Percentiles rank a stretch among this genome's conserved stretches.
Conservation (phyloP, 352 stramenopile genomes). For the Phytophthora pinifolia region DNA sequence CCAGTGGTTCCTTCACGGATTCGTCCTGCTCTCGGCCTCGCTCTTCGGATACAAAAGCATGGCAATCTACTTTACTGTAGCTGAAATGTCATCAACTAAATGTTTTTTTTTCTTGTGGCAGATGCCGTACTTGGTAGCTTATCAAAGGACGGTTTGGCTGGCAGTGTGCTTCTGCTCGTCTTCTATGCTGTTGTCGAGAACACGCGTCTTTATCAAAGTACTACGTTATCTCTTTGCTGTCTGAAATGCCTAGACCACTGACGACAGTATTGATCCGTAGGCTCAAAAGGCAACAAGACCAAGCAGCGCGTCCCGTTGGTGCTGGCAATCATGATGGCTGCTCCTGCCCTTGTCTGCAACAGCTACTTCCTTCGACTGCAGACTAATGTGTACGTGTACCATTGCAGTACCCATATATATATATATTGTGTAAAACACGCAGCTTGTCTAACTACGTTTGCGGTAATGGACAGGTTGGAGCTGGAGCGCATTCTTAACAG, state of each 20-base stretch:
- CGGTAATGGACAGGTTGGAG: conserved; percentile 36
- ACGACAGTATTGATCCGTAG: not conserved
- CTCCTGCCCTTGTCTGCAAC: conserved; percentile 61
- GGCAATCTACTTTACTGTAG: not conserved
- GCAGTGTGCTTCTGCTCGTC: conserved; percentile 62
- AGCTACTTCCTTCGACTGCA: conserved; percentile 78
- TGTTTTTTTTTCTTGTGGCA: conserved; percentile 15
- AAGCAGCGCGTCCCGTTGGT: conserved; percentile 58
- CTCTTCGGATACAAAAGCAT: conserved; percentile 80
- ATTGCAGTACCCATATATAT: no score
- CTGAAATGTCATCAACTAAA: not conserved
- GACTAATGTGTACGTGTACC: conserved; percentile 64
- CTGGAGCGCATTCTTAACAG: conserved; percentile 66
- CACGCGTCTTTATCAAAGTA: conserved; percentile 71
- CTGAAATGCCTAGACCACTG: not conserved
- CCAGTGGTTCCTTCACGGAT: conserved; percentile 65
- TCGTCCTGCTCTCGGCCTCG: conserved; percentile 43
- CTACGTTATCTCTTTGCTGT: not conserved
- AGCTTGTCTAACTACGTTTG: conserved; percentile 4
- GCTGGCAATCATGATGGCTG: conserved; percentile 53
- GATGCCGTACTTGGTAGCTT: conserved; percentile 51
- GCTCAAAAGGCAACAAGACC: conserved; percentile 84
- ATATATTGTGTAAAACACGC: no score
- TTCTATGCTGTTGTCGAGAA: conserved; percentile 63
- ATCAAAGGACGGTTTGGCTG: conserved; percentile 47